A percentile compares a stretch with the other conserved stretches of the same genome.
Evolutionary conservation across 2,329 filamentous ascomycete genomes (phyloP).

Genomic region (Colletotrichum tropicale): DNA sequence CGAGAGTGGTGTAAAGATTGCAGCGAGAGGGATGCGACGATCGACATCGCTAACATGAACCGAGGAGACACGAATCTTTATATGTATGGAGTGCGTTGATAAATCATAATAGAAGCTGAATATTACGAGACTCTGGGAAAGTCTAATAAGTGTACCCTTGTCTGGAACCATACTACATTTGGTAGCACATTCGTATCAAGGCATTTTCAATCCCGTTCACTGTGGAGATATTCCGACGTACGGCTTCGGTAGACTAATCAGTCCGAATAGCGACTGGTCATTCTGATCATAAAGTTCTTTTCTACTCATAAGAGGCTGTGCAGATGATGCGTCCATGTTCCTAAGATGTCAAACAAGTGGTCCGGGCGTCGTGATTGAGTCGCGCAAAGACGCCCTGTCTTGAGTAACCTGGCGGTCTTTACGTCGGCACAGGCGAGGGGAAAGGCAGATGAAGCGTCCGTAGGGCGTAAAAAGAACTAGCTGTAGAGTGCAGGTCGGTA

Average conservation of each 20-base stretch:
- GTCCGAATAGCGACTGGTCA: neutral
- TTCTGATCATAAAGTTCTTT: neutral
- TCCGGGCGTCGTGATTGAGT: neutral
- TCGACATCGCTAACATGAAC: neutral
- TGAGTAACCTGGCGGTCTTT: neutral
- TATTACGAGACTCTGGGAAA: neutral
- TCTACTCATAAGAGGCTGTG: neutral
- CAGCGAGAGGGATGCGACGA: neutral
- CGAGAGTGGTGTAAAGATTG: neutral
- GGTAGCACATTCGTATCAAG: neutral
- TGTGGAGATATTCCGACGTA: neutral
- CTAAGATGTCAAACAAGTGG: neutral
- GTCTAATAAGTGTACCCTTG: neutral
- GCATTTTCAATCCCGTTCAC: neutral
- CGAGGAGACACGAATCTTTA: neutral
- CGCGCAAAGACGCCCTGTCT: neutral
- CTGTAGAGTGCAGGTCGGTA: neutral
- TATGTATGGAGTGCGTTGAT: neutral
- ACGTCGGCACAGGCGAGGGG: neutral
- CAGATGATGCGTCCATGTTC: neutral
- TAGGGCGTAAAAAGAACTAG: neutral
- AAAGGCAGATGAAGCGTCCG: neutral
- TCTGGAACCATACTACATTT: neutral
- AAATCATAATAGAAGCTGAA: neutral
- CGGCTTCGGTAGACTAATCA: neutral